Evolutionary conservation across 164 flowering plant species (phyloP).

Genomic region (Umbilicus rupestris): DNA sequence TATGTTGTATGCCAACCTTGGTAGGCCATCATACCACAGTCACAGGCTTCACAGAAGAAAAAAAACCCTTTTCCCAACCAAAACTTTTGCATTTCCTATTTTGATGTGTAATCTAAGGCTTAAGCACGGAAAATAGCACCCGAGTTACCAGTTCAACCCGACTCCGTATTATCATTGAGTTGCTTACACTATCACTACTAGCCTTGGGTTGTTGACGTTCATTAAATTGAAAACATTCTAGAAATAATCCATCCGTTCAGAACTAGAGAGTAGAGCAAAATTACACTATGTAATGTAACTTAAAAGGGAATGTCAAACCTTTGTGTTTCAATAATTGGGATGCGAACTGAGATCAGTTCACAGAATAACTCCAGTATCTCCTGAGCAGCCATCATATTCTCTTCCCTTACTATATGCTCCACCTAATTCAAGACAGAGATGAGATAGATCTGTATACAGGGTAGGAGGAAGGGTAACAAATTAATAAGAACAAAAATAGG

Average conservation of each 20-base stretch:
- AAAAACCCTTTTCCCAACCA: too few species aligned
- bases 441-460: background rate
- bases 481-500: background rate
- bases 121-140: background rate
- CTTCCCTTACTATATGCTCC: conserved; percentile 92
- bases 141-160: background rate
- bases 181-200: background rate
- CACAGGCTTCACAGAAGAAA: background rate
- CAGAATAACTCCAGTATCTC: conserved; percentile 88
- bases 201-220: background rate
- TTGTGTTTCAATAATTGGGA: conserved; percentile 92
- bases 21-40: too few species aligned
- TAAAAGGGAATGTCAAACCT: conserved; percentile 32
- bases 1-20: too few species aligned
- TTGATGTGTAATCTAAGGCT: background rate
- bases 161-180: background rate
- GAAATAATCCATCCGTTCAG: background rate
- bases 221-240: too few species aligned
- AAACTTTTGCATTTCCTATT: background rate
- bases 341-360: conserved; percentile 86
- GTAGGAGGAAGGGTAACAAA: background rate
- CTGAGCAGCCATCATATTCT: conserved; percentile 98
- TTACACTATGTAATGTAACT: background rate
- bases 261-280: background rate
- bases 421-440: conserved; percentile 36